Base-by-base conservation (phyloP, 2,329 filamentous ascomycete genomes). In the Pseudogymnoascus sp. region DNA sequence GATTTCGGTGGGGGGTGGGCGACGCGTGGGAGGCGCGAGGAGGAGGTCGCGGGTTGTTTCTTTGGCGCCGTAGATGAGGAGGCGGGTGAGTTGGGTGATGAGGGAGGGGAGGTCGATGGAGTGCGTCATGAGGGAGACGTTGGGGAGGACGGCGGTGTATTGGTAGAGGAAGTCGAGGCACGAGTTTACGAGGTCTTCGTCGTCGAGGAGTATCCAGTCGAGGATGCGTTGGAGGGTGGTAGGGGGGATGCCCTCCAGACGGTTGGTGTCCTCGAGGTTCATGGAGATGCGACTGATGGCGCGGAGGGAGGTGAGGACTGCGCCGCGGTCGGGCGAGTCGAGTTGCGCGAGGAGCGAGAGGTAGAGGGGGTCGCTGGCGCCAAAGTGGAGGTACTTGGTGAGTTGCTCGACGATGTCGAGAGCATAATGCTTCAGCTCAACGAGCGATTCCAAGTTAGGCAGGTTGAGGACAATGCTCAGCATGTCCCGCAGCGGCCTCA, bases 151-250 rank as follows among this genome's bases (percentile, higher is more conserved):
- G 0, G 92, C 90, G 0, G 93, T 97, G 76, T 93, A 99, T 73
- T 97, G 91, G 72, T 98, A 98, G 35, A 98, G 82, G 72, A 99
- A 96, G 75, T 99, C 95, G 33, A 99, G 82, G 66, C 90, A 92
- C 16, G 91, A 90, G 71, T 91, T 90, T 68, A 93, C 84, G 12
- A 99, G 81, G 72, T 97, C 93, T 72, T 96, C 92, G 69, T 99
- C 95, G 67, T 95, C 89, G 6, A 95, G 82, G 28, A 95, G 77
- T 6, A 93, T 81, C 85, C 89, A 92, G 68, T 88, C 83, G 64
- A 84, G 84, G 59, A 95, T 84, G 46, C 83, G 84, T 68, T 88
- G 83, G 24, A 98, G 77, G 1, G 86, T 82, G 2, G 78, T 73
- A 2, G 81, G 75, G 1, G 92, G 86, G 6, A 97, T 84, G 64